Conservation (phyloP, 2,329 filamentous ascomycete species). For the Colletotrichum shisoi region DNA sequence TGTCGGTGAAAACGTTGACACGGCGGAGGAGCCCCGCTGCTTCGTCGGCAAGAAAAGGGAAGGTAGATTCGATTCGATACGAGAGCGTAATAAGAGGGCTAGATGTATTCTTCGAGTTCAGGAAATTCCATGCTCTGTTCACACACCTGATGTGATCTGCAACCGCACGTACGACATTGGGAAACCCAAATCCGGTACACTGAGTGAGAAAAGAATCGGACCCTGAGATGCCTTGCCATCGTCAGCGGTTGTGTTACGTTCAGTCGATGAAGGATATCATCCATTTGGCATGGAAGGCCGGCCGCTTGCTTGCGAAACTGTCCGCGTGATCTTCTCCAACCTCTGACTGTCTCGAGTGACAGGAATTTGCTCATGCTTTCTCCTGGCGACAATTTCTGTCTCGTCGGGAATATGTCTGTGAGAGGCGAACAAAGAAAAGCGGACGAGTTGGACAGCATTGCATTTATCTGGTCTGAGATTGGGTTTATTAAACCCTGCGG, state of each 20-base stretch:
- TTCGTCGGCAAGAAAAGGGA: conserved; percentile 9
- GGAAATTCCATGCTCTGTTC: conserved; percentile 4
- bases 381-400: conserved; percentile 25
- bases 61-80: not conserved
- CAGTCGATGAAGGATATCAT: conserved; percentile 2
- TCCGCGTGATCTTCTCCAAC: not conserved
- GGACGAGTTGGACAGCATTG: conserved; percentile 6
- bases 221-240: conserved; percentile 2
- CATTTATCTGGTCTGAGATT: not conserved
- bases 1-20: not conserved
- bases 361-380: not conserved
- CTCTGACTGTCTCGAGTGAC: conserved; percentile 9
- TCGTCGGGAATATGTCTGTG: conserved; percentile 13
- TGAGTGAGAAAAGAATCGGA: conserved; percentile 10
- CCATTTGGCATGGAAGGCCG: conserved; percentile 1
- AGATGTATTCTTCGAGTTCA: conserved; percentile 14
- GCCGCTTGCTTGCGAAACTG: not conserved
- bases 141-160: conserved; percentile 1
- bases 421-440: conserved; percentile 19
- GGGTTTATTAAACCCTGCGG: not conserved
- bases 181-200: not conserved
- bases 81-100: conserved; percentile 9
- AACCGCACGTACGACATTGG: not conserved
- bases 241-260: not conserved
- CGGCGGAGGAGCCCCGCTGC: conserved; percentile 10